Percentiles rank a stretch among this genome's conserved stretches.
phyloP scores from a whole-genome alignment of 2,329 filamentous ascomycete species.

The Alternaria sp. region DNA sequence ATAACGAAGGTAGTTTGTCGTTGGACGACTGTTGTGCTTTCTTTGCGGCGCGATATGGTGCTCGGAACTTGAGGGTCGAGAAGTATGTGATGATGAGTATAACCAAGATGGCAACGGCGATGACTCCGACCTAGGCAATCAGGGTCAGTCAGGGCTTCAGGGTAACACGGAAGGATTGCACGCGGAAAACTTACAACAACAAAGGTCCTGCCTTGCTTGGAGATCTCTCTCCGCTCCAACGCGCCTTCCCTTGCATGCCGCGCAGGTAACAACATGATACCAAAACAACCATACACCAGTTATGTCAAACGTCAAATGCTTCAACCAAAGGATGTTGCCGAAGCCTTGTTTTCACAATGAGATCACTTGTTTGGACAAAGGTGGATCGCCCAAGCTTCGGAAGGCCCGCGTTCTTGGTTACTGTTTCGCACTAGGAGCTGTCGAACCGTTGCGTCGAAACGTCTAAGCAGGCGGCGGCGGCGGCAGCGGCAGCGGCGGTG shows the following conservation, averaged over 20 bases:
- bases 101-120: slow-evolving; percentile 39
- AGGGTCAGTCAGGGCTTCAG: slow-evolving; percentile 21
- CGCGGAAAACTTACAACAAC: slow-evolving; percentile 38
- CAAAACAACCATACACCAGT: slow-evolving; percentile 10
- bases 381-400: slow-evolving; percentile 31
- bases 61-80: slow-evolving; percentile 37
- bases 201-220: slow-evolving; percentile 35
- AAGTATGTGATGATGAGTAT: slow-evolving; percentile 47
- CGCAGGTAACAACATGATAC: slow-evolving; percentile 41
- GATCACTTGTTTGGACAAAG: slow-evolving; percentile 33
- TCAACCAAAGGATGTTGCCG: slow-evolving; percentile 17
- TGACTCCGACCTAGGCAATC: slow-evolving; percentile 37
- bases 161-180: neutral
- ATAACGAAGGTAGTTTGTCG: slow-evolving; percentile 44
- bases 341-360: slow-evolving; percentile 32
- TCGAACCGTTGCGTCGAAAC: slow-evolving; percentile 21
- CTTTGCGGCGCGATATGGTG: slow-evolving; percentile 18
- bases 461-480: slow-evolving; percentile 2
- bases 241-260: slow-evolving; percentile 30
- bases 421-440: slow-evolving; percentile 28
- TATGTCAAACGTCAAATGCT: slow-evolving; percentile 17
- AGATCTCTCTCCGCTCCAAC: slow-evolving; percentile 31
- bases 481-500: neutral
- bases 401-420: slow-evolving; percentile 23
- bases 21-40: slow-evolving; percentile 23